phyloP scores from a whole-genome alignment of 305 asterid species.

The Ruellia speciosa region DNA sequence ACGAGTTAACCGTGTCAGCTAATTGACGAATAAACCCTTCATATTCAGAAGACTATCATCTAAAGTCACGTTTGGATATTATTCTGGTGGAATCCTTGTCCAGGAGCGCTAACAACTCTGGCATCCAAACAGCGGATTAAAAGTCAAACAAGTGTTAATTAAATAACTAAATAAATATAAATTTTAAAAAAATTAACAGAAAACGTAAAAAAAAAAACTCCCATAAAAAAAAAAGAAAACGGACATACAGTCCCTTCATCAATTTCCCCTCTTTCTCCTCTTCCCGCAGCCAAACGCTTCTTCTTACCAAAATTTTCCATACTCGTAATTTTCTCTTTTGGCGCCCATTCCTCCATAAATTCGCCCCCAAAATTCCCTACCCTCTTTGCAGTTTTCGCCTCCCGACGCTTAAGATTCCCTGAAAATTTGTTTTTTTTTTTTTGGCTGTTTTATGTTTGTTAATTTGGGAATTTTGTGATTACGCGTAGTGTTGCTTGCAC shows the following conservation, averaged over 20 bases:
- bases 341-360: conserved; percentile 44
- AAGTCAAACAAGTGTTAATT: conserved; percentile 6
- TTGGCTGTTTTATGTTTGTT: conserved; percentile 1
- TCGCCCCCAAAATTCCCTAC: conserved; percentile 28
- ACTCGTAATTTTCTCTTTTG: conserved; percentile 25
- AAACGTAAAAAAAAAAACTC: not conserved
- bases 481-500: conserved; percentile 8
- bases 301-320: not conserved
- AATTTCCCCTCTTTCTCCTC: conserved; percentile 2
- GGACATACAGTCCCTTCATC: not conserved
- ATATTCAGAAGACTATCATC: too few relatives aligned
- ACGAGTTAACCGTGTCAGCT: too few relatives aligned
- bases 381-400: conserved; percentile 10
- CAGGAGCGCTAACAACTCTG: not conserved
- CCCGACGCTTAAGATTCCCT: conserved; percentile 23
- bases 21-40: too few relatives aligned
- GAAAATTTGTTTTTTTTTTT: conserved; percentile 3
- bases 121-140: not conserved
- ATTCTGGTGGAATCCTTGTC: not conserved
- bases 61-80: too few relatives aligned
- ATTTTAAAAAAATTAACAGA: too few relatives aligned
- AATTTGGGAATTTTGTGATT: not conserved
- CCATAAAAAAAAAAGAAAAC: not conserved
- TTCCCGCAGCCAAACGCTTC: conserved; percentile 21
- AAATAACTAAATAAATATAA: not conserved